Evolutionary conservation across 768 basidiomycete genomes (phyloP).

Genomic region (Suillus placidus): DNA sequence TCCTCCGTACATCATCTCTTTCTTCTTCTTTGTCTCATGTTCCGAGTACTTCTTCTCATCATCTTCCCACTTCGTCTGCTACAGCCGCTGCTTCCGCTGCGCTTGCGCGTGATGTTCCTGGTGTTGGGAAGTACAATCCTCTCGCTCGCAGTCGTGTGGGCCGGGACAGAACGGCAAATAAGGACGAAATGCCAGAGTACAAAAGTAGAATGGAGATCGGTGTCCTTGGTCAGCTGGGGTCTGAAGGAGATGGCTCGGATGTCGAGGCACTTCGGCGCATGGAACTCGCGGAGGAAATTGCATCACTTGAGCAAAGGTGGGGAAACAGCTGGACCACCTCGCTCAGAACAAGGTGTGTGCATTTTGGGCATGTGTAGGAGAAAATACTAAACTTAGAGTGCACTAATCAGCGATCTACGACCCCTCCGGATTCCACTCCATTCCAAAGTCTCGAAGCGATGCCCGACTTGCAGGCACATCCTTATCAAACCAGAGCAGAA

Average conservation of each 20-base stretch:
- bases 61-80: slow-evolving; percentile 76
- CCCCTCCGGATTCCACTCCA: slow-evolving; percentile 91
- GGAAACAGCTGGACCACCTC: slow-evolving; percentile 75
- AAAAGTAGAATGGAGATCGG: slow-evolving; percentile 69
- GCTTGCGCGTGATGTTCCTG: slow-evolving; percentile 84
- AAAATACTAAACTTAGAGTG: slow-evolving; percentile 2
- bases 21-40: slow-evolving; percentile 68
- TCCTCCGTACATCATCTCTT: slow-evolving; percentile 80
- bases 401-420: slow-evolving; percentile 64
- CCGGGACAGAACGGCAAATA: slow-evolving; percentile 67
- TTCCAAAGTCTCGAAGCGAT: slow-evolving; percentile 94
- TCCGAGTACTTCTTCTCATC: slow-evolving; percentile 59
- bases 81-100: slow-evolving; percentile 90
- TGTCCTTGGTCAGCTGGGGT: slow-evolving; percentile 52
- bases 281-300: slow-evolving; percentile 63
- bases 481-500: slow-evolving; percentile 99
- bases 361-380: not conserved
- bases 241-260: slow-evolving; percentile 68
- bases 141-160: slow-evolving; percentile 48
- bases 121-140: slow-evolving; percentile 78
- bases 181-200: slow-evolving; percentile 80
- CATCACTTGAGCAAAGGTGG: slow-evolving; percentile 80
- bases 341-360: slow-evolving; percentile 59
- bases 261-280: slow-evolving; percentile 70
- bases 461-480: slow-evolving; percentile 92